phyloP scores from a whole-genome alignment of 2,329 filamentous ascomycete genomes.

The Drechslera avenae region DNA sequence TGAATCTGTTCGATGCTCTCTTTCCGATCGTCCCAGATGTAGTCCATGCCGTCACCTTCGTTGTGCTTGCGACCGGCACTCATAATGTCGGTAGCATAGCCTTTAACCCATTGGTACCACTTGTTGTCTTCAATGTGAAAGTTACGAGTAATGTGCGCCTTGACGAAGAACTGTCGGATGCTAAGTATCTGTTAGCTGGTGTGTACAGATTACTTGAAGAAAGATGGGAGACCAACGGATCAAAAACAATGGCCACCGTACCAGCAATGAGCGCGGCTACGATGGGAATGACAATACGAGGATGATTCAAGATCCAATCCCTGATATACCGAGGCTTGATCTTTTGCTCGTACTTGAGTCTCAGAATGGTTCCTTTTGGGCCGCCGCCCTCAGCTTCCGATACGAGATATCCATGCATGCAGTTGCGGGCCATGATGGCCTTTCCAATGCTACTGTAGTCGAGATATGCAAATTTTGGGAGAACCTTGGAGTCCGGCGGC shows the following conservation, averaged over 20 bases:
- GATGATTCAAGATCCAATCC: conserved; percentile 86
- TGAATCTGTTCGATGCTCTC: conserved; percentile 80
- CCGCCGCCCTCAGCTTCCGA: conserved; percentile 72
- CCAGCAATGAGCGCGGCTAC: conserved; percentile 81
- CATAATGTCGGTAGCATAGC: conserved; percentile 70
- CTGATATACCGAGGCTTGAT: conserved; percentile 78
- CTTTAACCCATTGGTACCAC: conserved; percentile 80
- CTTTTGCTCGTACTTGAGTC: conserved; percentile 81
- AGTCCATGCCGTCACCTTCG: conserved; percentile 72
- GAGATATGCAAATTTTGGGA: conserved; percentile 79
- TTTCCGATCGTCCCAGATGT: conserved; percentile 87
- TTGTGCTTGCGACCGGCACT: conserved; percentile 61
- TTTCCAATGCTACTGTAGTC: conserved; percentile 76
- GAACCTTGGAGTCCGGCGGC: conserved; percentile 81
- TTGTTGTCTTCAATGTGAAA: conserved; percentile 75
- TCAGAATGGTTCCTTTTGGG: conserved; percentile 74
- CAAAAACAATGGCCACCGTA: conserved; percentile 81
- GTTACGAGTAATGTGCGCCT: conserved; percentile 79
- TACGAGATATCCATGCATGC: conserved; percentile 83
- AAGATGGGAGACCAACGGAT: conserved; percentile 60
- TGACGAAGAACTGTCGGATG: conserved; percentile 91
- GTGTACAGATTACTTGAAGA: conserved; percentile 3
- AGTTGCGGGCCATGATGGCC: conserved; percentile 88
- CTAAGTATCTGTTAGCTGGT: conserved; percentile 20
- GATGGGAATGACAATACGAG: conserved; percentile 83